A percentile compares a stretch with the other conserved stretches of the same genome.
Evolutionary conservation across 208 protist species (phyloP).

Genomic region (Entamoeba invadens): DNA sequence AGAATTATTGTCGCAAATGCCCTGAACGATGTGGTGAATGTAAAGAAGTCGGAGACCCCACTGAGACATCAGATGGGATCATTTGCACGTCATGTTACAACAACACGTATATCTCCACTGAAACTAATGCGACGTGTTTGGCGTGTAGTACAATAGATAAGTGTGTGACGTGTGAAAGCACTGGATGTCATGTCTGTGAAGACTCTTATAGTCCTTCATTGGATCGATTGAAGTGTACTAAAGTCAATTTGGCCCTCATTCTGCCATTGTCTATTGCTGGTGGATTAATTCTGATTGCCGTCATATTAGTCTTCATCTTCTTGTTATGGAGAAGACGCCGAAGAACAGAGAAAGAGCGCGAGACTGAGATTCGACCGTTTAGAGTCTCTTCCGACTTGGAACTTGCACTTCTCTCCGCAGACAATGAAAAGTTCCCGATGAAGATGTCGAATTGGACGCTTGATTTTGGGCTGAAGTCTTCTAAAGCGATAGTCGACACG

Average conservation of each 20-base stretch:
- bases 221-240: background rate
- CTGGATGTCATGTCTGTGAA: background rate
- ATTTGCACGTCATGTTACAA: too few species aligned
- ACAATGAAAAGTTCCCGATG: background rate
- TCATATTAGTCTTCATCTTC: background rate
- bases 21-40: background rate
- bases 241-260: background rate
- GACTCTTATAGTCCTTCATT: background rate
- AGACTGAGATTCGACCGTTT: background rate
- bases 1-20: background rate
- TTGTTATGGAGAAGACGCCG: background rate
- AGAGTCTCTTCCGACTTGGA: background rate
- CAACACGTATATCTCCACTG: too few species aligned
- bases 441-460: background rate
- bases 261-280: background rate
- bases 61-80: too few species aligned
- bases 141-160: background rate
- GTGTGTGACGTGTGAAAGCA: background rate
- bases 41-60: background rate
- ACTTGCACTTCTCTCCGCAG: background rate
- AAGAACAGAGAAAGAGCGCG: background rate
- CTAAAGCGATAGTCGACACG: background rate
- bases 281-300: background rate
- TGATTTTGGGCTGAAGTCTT: background rate
- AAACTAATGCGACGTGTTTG: background rate